phyloP scores from a whole-genome alignment of 2,329 filamentous ascomycete species.

The Alternaria brassicae region DNA sequence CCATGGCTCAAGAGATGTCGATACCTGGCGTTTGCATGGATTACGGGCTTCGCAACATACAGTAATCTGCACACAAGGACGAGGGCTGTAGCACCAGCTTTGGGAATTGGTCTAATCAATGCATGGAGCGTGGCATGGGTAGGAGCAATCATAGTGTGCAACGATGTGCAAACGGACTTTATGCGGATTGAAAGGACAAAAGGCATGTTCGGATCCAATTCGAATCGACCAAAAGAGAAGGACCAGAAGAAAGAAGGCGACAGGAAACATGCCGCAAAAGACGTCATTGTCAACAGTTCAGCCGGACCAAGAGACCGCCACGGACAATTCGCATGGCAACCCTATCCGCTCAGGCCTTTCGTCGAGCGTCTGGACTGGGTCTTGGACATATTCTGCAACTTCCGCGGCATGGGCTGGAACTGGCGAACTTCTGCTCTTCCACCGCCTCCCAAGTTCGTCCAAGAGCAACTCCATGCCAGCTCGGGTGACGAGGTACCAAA shows the following conservation, averaged over 20 bases:
- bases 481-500: constrained; percentile 23
- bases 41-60: constrained; percentile 54
- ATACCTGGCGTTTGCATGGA: constrained; percentile 55
- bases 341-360: constrained; percentile 57
- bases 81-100: constrained; percentile 59
- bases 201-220: constrained; percentile 27
- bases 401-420: constrained; percentile 67
- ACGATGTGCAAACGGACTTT: constrained; percentile 64
- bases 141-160: constrained; percentile 60
- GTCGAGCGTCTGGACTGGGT: constrained; percentile 65
- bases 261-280: not conserved
- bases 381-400: constrained; percentile 63
- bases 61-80: constrained; percentile 55
- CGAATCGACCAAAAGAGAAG: constrained; percentile 3
- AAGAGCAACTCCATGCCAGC: constrained; percentile 47
- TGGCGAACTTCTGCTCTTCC: constrained; percentile 61
- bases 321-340: constrained; percentile 60
- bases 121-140: constrained; percentile 64
- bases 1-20: constrained; percentile 52
- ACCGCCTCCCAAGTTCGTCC: constrained; percentile 52
- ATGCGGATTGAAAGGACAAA: constrained; percentile 60
- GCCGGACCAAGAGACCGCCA: constrained; percentile 40
- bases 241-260: not conserved
- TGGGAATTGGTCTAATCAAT: constrained; percentile 62
- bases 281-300: constrained; percentile 20